phyloP scores from a whole-genome alignment of 768 basidiomycete genomes.

The Boletus vinaceobasis region DNA sequence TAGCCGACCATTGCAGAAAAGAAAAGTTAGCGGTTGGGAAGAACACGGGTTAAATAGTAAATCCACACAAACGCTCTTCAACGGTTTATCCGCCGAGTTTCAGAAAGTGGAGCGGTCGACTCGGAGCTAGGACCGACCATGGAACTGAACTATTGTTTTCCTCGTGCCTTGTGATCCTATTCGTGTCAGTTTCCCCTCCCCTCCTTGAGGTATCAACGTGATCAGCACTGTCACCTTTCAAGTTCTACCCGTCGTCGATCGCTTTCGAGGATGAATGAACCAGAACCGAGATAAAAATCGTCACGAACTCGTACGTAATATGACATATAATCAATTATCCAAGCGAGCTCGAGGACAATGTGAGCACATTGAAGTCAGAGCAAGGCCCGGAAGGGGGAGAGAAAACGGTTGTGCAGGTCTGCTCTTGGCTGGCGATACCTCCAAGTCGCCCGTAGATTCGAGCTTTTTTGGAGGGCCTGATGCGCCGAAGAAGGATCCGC shows the following conservation, averaged over 20 bases:
- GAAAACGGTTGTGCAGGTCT: not conserved
- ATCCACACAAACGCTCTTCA: not conserved
- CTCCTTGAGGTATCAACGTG: slow-evolving; percentile 4
- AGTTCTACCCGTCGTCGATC: not conserved
- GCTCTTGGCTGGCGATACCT: not conserved
- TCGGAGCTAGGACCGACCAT: not conserved
- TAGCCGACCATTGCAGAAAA: not conserved
- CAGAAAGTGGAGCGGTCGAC: not conserved
- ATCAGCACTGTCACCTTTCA: not conserved
- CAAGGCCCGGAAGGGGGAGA: not conserved
- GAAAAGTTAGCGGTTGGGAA: not conserved
- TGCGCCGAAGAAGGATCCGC: too few species aligned
- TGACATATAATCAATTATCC: not conserved
- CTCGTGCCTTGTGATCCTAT: not conserved
- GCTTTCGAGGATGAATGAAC: not conserved
- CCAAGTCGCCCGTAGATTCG: not conserved
- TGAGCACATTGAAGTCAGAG: not conserved
- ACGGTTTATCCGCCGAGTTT: not conserved
- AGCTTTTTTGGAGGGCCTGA: not conserved
- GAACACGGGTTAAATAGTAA: not conserved
- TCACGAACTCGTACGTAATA: slow-evolving; percentile 1
- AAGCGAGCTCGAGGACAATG: not conserved
- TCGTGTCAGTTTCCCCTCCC: too few species aligned
- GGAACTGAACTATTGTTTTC: not conserved
- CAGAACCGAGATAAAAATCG: slow-evolving; percentile 5